These are phyloP conservation scores for Ophiostoma quercus DNA, from an alignment of 2,329 filamentous ascomycete species.

Conservation along the genomic window DNA sequence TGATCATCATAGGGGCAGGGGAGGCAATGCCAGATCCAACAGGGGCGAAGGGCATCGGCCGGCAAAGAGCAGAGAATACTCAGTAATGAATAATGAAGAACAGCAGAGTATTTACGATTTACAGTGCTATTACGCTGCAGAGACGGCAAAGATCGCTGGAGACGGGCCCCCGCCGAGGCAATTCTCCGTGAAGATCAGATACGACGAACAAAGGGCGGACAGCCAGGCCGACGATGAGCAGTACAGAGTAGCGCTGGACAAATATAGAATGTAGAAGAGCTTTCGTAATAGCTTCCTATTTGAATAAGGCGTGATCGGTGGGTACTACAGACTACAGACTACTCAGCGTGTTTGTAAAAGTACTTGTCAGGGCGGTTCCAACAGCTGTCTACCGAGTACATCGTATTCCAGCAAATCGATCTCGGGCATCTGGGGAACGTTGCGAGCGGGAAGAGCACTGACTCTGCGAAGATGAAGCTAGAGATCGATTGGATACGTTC, in stretches of 20 bases:
- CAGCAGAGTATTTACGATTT: no score
- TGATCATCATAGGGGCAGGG: constrained; percentile 6
- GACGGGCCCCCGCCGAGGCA: neutral
- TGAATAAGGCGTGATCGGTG: neutral
- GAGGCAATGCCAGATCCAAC: neutral
- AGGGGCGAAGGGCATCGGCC: neutral
- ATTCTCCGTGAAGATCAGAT: neutral
- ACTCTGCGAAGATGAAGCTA: no score
- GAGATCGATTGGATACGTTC: neutral
- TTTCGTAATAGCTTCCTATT: neutral
- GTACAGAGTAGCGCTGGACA: no score
- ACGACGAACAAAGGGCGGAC: neutral
- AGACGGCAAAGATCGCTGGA: neutral
- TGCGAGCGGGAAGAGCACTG: neutral
- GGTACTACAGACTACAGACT: neutral
- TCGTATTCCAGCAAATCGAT: neutral
- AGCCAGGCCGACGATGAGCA: neutral
- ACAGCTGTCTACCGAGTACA: neutral
- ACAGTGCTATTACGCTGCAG: neutral
- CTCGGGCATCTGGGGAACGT: neutral
- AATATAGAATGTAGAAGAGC: neutral
- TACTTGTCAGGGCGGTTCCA: neutral
- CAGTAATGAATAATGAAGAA: no score
- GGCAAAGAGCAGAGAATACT: neutral
- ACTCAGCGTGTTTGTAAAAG: neutral